Evolutionary conservation across 2,329 filamentous ascomycete genomes (phyloP).

Genomic region (Verticillium tricorpus): DNA sequence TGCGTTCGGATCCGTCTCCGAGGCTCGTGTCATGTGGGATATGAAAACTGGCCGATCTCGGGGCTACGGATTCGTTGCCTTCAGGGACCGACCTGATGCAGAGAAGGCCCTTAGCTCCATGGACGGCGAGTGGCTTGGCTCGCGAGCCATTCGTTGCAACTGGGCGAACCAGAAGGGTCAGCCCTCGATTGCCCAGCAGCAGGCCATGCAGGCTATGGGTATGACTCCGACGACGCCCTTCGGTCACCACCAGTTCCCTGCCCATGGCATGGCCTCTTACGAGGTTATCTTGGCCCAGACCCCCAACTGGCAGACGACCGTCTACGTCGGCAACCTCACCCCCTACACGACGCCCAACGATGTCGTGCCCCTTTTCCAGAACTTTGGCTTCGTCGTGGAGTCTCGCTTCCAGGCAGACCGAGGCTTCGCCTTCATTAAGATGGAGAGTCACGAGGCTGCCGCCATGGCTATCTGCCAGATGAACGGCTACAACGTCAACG

Average conservation of each 20-base stretch:
- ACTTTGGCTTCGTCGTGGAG: slow-evolving; percentile 96
- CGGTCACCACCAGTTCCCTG: slow-evolving; percentile 96
- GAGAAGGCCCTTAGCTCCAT: slow-evolving; percentile 96
- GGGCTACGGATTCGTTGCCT: slow-evolving; percentile 96
- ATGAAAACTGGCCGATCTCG: slow-evolving; percentile 99
- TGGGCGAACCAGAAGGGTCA: slow-evolving; percentile 99
- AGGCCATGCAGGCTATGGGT: slow-evolving; percentile 94
- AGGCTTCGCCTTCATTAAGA: slow-evolving; percentile 98
- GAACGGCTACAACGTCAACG: slow-evolving; percentile 97
- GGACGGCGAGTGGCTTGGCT: slow-evolving; percentile 99
- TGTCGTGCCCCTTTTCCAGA: slow-evolving; percentile 95
- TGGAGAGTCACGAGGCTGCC: slow-evolving; percentile 97
- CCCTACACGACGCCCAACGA: slow-evolving; percentile 97
- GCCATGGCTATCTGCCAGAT: slow-evolving; percentile 98
- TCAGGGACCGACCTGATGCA: slow-evolving; percentile 87
- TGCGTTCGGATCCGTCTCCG: slow-evolving; percentile 90
- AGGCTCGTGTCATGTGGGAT: slow-evolving; percentile 99
- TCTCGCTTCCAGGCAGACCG: slow-evolving; percentile 97
- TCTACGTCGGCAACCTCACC: slow-evolving; percentile 95
- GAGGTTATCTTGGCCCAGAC: slow-evolving; percentile 96
- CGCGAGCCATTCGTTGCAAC: slow-evolving; percentile 96
- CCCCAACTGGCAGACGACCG: slow-evolving; percentile 95
- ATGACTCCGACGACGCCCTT: slow-evolving; percentile 97
- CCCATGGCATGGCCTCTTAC: slow-evolving; percentile 93
- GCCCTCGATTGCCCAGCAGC: slow-evolving; percentile 95